Conservation (phyloP, 202 grass and related monocot genomes). For the Zoysia matrella region DNA sequence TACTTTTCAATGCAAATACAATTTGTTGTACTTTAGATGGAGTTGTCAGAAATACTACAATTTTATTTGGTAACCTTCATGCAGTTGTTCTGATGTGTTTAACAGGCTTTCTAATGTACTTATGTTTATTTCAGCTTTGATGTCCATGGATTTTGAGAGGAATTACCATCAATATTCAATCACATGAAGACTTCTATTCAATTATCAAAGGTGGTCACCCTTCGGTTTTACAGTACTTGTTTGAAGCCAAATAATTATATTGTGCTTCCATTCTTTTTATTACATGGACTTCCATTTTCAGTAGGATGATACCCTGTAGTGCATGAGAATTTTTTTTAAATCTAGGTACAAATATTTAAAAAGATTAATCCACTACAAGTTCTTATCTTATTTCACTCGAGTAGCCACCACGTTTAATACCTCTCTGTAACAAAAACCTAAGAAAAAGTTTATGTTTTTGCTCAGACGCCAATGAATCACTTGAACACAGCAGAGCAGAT, state of each 20-base stretch:
- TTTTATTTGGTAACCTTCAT: no score
- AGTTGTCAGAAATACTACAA: no score
- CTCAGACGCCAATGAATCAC: not conserved
- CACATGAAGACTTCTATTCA: constrained; percentile 73
- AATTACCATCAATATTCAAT: constrained; percentile 66
- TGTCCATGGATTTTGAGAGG: constrained; percentile 57
- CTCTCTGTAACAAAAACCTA: not conserved
- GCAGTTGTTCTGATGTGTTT: constrained; percentile 4
- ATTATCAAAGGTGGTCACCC: constrained; percentile 43
- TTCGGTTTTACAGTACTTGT: constrained; percentile 24
- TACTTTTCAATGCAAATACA: no score
- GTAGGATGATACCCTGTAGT: no score
- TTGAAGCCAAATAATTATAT: constrained; percentile 5
- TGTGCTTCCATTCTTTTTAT: not conserved
- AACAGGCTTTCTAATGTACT: not conserved
- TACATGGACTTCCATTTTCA: no score
- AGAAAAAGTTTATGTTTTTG: no score
- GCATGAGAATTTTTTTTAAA: no score
- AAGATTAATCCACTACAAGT: no score
- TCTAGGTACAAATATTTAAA: no score
- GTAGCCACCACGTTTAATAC: not conserved
- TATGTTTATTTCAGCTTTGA: constrained; percentile 58
- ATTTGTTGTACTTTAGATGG: no score
- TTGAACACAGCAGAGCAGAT: not conserved
- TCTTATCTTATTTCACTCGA: no score